phyloP scores from a whole-genome alignment of 176 grass and related monocot genomes.

The Bolboschoenus planiculmis region DNA sequence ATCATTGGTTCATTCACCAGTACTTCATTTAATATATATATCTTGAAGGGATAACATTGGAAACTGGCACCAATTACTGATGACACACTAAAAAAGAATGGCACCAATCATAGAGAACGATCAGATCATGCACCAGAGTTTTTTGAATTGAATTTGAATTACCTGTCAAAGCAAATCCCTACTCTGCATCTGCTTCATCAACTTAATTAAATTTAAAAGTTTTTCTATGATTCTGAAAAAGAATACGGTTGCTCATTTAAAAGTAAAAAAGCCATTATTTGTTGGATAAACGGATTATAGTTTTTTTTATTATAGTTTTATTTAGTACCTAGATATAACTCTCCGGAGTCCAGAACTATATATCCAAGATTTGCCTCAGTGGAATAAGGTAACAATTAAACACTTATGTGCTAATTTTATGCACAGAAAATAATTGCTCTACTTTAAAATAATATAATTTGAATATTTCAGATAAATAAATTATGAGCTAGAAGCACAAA shows the following conservation, averaged over 20 bases:
- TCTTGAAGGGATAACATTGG: neutral
- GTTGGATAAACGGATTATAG: no score
- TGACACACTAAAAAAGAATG: neutral
- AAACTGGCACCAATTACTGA: neutral
- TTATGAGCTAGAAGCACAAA: neutral
- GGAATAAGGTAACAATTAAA: no score
- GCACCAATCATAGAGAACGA: neutral
- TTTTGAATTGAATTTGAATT: neutral
- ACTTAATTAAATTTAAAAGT: neutral
- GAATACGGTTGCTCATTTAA: neutral
- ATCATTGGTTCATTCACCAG: neutral
- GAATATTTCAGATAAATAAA: no score
- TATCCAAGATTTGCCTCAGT: no score
- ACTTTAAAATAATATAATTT: no score
- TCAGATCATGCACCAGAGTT: no score
- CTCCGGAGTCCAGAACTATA: no score
- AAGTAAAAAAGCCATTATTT: no score
- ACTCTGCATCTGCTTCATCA: neutral
- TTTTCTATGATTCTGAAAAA: neutral
- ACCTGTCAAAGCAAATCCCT: neutral
- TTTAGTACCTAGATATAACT: no score
- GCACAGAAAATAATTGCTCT: no score
- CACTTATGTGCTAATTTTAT: no score
- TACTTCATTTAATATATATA: neutral
- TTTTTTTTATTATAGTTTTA: no score